These are phyloP conservation scores for Colletotrichum scovillei DNA, from an alignment of 2,329 filamentous ascomycete species.

Conservation along the genomic window DNA sequence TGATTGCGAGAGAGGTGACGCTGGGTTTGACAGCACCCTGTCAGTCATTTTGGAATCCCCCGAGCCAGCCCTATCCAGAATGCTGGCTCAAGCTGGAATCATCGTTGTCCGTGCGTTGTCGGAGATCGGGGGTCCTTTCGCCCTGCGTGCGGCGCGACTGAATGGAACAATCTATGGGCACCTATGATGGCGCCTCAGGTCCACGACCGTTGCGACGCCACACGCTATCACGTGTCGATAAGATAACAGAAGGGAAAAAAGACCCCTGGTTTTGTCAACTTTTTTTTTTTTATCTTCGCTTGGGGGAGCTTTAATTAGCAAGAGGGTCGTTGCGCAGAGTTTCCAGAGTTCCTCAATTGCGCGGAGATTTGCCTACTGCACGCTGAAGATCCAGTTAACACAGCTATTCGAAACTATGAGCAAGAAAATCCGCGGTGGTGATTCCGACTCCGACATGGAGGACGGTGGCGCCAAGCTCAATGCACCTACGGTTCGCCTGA, in stretches of 20 bases:
- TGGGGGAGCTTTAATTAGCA: slow-evolving; percentile 4
- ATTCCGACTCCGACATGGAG: slow-evolving; percentile 27
- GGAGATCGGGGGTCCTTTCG: slow-evolving; percentile 3
- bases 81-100: slow-evolving; percentile 1
- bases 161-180: background rate
- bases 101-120: background rate
- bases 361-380: background rate
- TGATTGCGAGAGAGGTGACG: background rate
- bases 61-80: slow-evolving; percentile 24
- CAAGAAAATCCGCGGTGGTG: slow-evolving; percentile 10
- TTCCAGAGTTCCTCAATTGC: slow-evolving; percentile 5
- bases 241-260: slow-evolving; percentile 9
- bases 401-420: slow-evolving; percentile 11
- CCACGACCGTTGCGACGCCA: background rate
- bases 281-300: slow-evolving; percentile 21
- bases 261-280: slow-evolving; percentile 12
- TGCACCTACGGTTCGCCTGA: slow-evolving; percentile 22
- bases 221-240: slow-evolving; percentile 24
- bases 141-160: background rate
- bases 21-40: background rate
- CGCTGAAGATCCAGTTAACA: background rate
- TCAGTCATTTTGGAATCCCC: background rate
- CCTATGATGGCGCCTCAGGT: background rate
- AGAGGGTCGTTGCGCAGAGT: background rate
- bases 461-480: slow-evolving; percentile 29